These are phyloP conservation scores for Solioccasus polychromus DNA, from an alignment of 768 basidiomycete species.

Conservation along the genomic window DNA sequence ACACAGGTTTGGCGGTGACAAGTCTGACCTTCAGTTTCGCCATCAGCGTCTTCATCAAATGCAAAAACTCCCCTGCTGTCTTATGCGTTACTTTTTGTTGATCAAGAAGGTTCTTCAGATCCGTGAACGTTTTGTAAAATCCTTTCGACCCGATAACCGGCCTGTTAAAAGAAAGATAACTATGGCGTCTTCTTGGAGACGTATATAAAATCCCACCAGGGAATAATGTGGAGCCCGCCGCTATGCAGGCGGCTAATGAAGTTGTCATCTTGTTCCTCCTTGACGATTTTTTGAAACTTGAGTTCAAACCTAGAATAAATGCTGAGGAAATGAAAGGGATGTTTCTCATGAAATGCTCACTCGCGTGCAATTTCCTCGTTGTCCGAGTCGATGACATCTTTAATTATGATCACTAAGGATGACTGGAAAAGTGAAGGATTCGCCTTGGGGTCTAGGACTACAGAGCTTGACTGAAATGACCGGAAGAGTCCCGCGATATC, in stretches of 20 bases:
- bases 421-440: conserved; percentile 61
- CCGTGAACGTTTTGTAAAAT: conserved; percentile 52
- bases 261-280: conserved; percentile 55
- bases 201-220: conserved; percentile 39
- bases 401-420: conserved; percentile 60
- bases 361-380: conserved; percentile 56
- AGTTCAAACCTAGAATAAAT: conserved; percentile 43
- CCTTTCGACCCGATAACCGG: conserved; percentile 60
- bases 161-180: conserved; percentile 4
- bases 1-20: neutral
- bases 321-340: neutral
- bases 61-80: conserved; percentile 53
- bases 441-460: conserved; percentile 52
- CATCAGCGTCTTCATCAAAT: conserved; percentile 59
- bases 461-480: conserved; percentile 56
- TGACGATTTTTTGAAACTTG: conserved; percentile 59
- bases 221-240: conserved; percentile 53
- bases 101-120: conserved; percentile 45
- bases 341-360: conserved; percentile 31
- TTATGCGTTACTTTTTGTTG: conserved; percentile 46
- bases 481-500: conserved; percentile 60
- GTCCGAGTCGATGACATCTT: conserved; percentile 65
- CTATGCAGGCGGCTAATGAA: conserved; percentile 59
- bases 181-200: no score
- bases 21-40: conserved; percentile 55